Base-by-base conservation (phyloP, 108 stramenopile genomes). In the Fistulifera pelliculosa region DNA sequence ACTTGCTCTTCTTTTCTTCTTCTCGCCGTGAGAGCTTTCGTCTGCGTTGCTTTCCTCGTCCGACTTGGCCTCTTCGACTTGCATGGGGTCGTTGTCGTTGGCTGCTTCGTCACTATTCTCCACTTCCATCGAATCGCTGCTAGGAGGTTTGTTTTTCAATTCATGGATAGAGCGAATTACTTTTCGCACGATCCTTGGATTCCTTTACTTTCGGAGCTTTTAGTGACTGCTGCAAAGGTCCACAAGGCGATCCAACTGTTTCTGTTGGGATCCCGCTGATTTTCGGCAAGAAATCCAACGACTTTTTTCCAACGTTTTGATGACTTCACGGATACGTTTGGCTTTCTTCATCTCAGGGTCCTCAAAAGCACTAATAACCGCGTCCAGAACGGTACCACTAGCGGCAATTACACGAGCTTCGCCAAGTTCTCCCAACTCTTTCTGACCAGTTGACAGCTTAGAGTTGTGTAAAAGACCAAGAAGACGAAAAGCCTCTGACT, bases 401-500 rank as follows among this genome's bases (percentile, higher is more conserved):
- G 28, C 26, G 50, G 17, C 47, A 22, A 14, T 38, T 17, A 58
- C 31, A 58, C 21, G 19, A 15, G 27, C 17, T 2, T n/a, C n/a
- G 22, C 50, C 50, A 51, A 27, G 27, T 35, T 49, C 58, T 38
- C 63, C 58, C 4, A 51, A 21, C 7, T 51, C 61, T 11, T 60
- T 53, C 14, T 14, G 21, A 21, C 41, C 61, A 27, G 41, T 21
- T 27, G 47, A 62, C 11, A 58, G 23, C 22, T 65, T 69, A 39
- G 22, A 31, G 12, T 41, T 41, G 19, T 66, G 67, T 18, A 81
- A 26, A 2, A 52, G 18, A 14, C 76, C 56, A 8, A 90, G 23
- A 0, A 90, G 49, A 19, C 78, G 64, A 38, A 84, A 71, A 38
- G 71, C 65, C 58, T 91, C 90, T 43, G 65, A 56, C 52, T 76